phyloP scores from a whole-genome alignment of 805 yeast genomes.

The Middelhovenomyces tepae region DNA sequence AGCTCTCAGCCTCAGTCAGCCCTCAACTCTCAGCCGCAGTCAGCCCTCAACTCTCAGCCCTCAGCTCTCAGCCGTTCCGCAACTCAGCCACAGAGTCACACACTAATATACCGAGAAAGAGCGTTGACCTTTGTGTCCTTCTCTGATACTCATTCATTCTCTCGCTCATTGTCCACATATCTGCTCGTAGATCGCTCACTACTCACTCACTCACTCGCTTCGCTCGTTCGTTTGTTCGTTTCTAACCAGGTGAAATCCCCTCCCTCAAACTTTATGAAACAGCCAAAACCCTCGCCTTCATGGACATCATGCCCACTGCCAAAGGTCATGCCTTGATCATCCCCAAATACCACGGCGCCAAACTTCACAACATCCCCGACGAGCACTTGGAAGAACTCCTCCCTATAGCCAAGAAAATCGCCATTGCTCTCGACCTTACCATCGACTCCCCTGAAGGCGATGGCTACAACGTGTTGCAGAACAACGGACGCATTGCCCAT shows the following conservation, averaged over 20 bases:
- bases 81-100: too few species aligned
- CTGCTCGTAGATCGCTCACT: too few species aligned
- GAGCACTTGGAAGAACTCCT: conserved; percentile 78
- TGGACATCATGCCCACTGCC: conserved; percentile 90
- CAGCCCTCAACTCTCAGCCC: too few species aligned
- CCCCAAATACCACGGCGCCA: conserved; percentile 91
- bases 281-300: conserved; percentile 64
- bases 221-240: background rate
- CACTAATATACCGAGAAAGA: too few species aligned
- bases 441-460: conserved; percentile 49
- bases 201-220: background rate
- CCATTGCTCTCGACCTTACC: conserved; percentile 50
- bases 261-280: conserved; percentile 86
- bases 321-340: conserved; percentile 83
- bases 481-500: conserved; percentile 92
- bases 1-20: too few species aligned
- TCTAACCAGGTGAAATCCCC: conserved; percentile 89
- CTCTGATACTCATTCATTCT: too few species aligned
- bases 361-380: conserved; percentile 86
- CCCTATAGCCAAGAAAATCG: conserved; percentile 82
- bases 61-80: too few species aligned
- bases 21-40: too few species aligned
- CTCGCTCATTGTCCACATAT: too few species aligned
- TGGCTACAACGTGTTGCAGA: conserved; percentile 85
- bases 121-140: too few species aligned